Evolutionary conservation across 164 flowering plant species (phyloP).

Genomic region (Paratinospora sagittata): DNA sequence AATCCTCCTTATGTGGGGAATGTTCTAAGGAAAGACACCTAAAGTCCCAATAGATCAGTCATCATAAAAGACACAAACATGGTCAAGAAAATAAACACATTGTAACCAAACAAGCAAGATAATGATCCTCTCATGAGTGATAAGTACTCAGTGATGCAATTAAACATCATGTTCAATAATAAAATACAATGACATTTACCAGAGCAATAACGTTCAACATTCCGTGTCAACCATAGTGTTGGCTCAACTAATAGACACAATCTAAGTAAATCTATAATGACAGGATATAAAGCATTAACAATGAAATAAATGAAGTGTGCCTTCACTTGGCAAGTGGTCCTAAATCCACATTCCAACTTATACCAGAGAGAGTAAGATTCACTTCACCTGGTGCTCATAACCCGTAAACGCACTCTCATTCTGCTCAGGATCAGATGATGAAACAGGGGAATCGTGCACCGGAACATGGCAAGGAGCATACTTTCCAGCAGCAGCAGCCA

Average conservation of each 20-base stretch:
- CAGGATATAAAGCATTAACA: neutral
- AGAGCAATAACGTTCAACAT: neutral
- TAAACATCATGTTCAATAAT: neutral
- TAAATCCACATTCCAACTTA: neutral
- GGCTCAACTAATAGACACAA: neutral
- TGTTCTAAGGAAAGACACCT: neutral
- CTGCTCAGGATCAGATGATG: constrained; percentile 25
- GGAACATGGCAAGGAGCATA: constrained; percentile 57
- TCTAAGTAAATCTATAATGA: neutral
- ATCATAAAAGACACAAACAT: neutral
- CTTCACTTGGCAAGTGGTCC: no score
- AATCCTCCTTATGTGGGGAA: neutral
- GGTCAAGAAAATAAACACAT: neutral
- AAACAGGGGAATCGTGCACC: constrained; percentile 20
- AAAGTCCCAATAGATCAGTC: neutral
- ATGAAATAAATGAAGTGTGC: neutral
- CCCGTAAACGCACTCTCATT: constrained; percentile 34
- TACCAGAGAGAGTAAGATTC: neutral
- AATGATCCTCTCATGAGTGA: neutral
- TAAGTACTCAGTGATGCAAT: neutral
- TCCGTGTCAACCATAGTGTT: neutral
- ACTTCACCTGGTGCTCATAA: constrained; percentile 48
- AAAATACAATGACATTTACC: neutral
- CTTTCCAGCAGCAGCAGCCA: constrained; percentile 69
- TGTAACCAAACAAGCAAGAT: neutral